Percentiles rank a stretch among this genome's conserved stretches.
phyloP scores from a whole-genome alignment of 306 rosid species.

The Glycine latifolia region DNA sequence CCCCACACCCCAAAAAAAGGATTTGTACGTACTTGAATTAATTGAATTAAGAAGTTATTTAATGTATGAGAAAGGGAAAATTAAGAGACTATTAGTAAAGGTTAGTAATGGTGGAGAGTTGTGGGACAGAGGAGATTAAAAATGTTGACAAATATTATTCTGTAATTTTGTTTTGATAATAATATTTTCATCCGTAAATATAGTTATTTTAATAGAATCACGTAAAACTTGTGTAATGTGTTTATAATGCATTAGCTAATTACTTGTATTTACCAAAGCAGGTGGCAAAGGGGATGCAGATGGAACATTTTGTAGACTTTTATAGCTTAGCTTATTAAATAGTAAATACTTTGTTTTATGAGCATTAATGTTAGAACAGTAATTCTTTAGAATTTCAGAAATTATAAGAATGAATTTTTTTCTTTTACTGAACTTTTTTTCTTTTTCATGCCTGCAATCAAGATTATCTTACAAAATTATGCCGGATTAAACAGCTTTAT shows the following conservation, averaged over 20 bases:
- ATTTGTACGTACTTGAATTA: background rate
- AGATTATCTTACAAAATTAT: background rate
- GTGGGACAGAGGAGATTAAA: background rate
- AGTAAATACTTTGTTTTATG: background rate
- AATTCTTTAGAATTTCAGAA: background rate
- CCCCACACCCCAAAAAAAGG: background rate
- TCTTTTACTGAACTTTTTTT: background rate
- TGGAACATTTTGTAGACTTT: background rate
- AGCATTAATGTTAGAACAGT: background rate
- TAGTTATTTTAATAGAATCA: background rate
- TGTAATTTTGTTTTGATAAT: background rate
- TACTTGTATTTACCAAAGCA: background rate
- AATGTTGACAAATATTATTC: background rate
- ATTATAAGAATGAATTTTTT: background rate
- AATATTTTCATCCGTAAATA: background rate
- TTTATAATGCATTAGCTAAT: background rate
- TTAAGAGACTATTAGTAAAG: background rate
- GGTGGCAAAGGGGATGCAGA: background rate
- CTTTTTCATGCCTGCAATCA: background rate
- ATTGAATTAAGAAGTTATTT: constrained; percentile 3
- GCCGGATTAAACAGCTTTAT: background rate
- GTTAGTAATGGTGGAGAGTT: background rate
- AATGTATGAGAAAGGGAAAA: background rate
- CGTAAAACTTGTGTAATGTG: background rate
- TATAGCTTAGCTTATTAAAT: background rate